Percentiles rank a stretch among this genome's conserved stretches.
phyloP scores from a whole-genome alignment of 2,329 filamentous ascomycete genomes.

The Coleophoma eucalyptorum region DNA sequence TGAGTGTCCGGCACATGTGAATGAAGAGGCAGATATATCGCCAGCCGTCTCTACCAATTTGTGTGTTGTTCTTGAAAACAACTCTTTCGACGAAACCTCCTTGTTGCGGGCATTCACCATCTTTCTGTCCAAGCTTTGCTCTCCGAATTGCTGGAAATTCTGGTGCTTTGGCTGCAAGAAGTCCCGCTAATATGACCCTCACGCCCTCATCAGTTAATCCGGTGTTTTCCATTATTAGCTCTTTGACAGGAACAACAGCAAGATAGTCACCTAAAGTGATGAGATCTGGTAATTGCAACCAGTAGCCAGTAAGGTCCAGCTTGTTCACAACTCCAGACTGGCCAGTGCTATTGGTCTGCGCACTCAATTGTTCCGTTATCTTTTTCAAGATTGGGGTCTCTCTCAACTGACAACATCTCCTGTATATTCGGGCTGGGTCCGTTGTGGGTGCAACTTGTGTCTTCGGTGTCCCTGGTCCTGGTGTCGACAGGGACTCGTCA shows the following conservation, averaged over 20 bases:
- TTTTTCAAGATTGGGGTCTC: conserved; percentile 91
- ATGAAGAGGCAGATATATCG: conserved; percentile 85
- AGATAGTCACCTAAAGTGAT: conserved; percentile 90
- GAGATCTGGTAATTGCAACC: conserved; percentile 78
- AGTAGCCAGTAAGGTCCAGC: conserved; percentile 80
- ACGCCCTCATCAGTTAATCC: conserved; percentile 84
- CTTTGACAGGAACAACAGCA: conserved; percentile 85
- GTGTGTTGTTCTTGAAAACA: conserved; percentile 82
- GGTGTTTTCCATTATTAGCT: conserved; percentile 82
- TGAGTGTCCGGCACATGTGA: conserved; percentile 83
- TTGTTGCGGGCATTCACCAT: conserved; percentile 17
- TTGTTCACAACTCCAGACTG: conserved; percentile 74
- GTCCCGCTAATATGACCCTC: conserved; percentile 78
- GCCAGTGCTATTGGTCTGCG: conserved; percentile 59
- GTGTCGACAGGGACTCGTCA: conserved; percentile 42
- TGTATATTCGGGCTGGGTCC: conserved; percentile 88
- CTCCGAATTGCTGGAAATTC: conserved; percentile 39
- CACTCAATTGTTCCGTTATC: conserved; percentile 82
- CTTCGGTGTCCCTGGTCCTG: conserved; percentile 33
- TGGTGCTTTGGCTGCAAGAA: conserved; percentile 74
- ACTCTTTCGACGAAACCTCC: conserved; percentile 82
- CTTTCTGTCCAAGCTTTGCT: conserved; percentile 13
- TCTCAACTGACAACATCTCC: conserved; percentile 87
- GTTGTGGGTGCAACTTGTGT: conserved; percentile 73
- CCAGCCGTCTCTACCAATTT: conserved; percentile 85